Percentiles rank a stretch among this genome's conserved stretches.
phyloP scores from a whole-genome alignment of 257 asterid genomes.

The Solanum virginianum region DNA sequence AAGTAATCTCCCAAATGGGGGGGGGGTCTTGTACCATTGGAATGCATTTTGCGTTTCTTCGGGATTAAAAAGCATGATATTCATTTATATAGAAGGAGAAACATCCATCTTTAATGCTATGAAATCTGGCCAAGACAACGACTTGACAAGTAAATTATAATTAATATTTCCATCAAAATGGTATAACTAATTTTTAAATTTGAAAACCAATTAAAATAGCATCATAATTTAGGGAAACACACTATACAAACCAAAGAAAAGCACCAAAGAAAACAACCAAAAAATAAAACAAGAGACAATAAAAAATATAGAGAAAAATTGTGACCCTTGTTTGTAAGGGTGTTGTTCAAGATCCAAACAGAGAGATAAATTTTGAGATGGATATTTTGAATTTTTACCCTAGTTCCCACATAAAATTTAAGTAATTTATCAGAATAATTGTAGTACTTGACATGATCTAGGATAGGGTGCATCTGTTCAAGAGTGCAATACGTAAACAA shows the following conservation, averaged over 20 bases:
- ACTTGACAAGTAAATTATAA: not conserved
- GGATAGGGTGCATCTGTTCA: not conserved
- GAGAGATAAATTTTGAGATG: not conserved
- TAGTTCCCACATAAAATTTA: not conserved
- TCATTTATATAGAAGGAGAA: slow-evolving; percentile 48
- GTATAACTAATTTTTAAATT: not conserved
- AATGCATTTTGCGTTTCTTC: slow-evolving; percentile 44
- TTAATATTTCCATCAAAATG: not conserved
- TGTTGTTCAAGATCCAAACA: not conserved
- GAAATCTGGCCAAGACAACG: not conserved
- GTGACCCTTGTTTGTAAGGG: not conserved
- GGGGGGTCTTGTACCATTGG: too few species aligned
- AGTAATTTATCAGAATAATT: not conserved
- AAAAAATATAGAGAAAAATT: not conserved
- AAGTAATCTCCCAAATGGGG: too few species aligned
- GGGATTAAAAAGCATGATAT: slow-evolving; percentile 43
- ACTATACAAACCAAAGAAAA: not conserved
- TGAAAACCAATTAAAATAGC: not conserved
- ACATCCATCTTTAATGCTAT: not conserved
- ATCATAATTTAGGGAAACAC: not conserved
- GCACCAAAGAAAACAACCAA: not conserved
- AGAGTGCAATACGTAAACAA: not conserved
- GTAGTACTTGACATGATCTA: not conserved
- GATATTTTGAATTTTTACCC: not conserved
- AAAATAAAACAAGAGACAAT: not conserved